These are phyloP conservation scores for Capronia epimyces DNA, from an alignment of 2,329 filamentous ascomycete species.

Conservation along the genomic window DNA sequence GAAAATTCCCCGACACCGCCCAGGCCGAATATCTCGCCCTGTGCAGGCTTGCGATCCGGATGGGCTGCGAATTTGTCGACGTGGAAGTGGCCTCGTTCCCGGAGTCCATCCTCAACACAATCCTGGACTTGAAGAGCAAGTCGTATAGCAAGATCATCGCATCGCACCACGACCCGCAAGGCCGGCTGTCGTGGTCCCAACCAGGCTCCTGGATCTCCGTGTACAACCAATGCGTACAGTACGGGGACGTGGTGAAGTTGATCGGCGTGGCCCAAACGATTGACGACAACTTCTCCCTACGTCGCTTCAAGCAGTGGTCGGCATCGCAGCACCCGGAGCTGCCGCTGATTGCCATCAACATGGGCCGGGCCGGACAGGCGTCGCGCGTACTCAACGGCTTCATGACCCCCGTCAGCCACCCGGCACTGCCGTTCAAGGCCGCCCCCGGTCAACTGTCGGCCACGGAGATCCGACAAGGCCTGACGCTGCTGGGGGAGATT, in stretches of 20 bases:
- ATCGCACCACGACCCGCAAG: slow-evolving; percentile 85
- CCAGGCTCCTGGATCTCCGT: slow-evolving; percentile 87
- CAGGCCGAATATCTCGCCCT: slow-evolving; percentile 66
- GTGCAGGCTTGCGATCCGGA: slow-evolving; percentile 70
- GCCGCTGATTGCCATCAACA: slow-evolving; percentile 93
- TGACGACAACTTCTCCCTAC: slow-evolving; percentile 81
- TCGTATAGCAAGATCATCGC: slow-evolving; percentile 79
- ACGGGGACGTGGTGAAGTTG: slow-evolving; percentile 91
- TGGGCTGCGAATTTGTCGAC: slow-evolving; percentile 89
- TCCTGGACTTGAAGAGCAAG: slow-evolving; percentile 56
- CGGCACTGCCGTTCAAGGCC: slow-evolving; percentile 81
- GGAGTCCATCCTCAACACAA: slow-evolving; percentile 63
- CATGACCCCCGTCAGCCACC: slow-evolving; percentile 90
- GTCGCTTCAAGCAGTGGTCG: slow-evolving; percentile 74
- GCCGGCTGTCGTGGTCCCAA: slow-evolving; percentile 69
- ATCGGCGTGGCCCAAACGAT: slow-evolving; percentile 71
- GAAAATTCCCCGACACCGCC: slow-evolving; percentile 74
- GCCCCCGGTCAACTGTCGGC: slow-evolving; percentile 91
- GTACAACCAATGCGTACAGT: slow-evolving; percentile 85
- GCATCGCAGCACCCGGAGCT: slow-evolving; percentile 60
- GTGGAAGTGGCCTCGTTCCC: slow-evolving; percentile 77
- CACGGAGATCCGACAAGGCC: slow-evolving; percentile 72
- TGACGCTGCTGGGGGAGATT: slow-evolving; percentile 74
- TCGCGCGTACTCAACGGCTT: slow-evolving; percentile 87
- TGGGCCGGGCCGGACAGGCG: slow-evolving; percentile 81